Evolutionary conservation across 192 early-diverging fungal genomes (phyloP), one percentile per base, ranked within the genome.

Genomic region (Mortierella antarctica): DNA sequence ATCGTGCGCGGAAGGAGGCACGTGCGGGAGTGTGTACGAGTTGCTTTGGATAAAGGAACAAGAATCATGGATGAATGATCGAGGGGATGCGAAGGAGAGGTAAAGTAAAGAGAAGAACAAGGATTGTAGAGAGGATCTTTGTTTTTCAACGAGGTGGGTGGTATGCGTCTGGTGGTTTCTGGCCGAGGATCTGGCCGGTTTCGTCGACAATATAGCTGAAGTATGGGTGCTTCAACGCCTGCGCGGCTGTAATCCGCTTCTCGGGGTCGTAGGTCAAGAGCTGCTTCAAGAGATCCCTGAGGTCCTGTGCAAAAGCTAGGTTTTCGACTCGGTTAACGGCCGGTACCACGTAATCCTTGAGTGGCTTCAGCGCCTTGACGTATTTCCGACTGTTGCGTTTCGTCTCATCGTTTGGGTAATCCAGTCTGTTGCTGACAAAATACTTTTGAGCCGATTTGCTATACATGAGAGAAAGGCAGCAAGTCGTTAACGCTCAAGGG

Each of bases 151-250:
- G 31, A 31, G 31, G 31, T 31, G 31, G 31, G 31, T 31, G 31
- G 31, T 31, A 31, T 31, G 31, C 31, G 31, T 31, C 31, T 31
- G 31, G 31, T 31, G 31, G 31, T 31, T 50, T 66, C 31, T 51
- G 62, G 57, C 68, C 76, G 20, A 52, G 11, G 46, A 79, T 62
- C 56, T 71, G 62, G 23, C 85, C 85, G 47, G 65, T 56, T 13
- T 86, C 84, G 54, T 86, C 82, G 7, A 90, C 83, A 20, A 84
- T 83, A 42, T 87, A 83, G 54, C 84, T 84, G 79, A 99, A 94
- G 76, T 98, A 98, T 47, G 92, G 93, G 70, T 97, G 96, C 23
- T 89, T 81, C 69, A 96, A 85, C 5, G 97, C 97, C 61, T 95
- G 88, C 13, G 89, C 88, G 8, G 97, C 96, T 7, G 94, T 90